Evolutionary conservation across 2,329 filamentous ascomycete species (phyloP), one percentile per base, ranked within the genome.

Genomic region (Akanthomyces dipterigenus): DNA sequence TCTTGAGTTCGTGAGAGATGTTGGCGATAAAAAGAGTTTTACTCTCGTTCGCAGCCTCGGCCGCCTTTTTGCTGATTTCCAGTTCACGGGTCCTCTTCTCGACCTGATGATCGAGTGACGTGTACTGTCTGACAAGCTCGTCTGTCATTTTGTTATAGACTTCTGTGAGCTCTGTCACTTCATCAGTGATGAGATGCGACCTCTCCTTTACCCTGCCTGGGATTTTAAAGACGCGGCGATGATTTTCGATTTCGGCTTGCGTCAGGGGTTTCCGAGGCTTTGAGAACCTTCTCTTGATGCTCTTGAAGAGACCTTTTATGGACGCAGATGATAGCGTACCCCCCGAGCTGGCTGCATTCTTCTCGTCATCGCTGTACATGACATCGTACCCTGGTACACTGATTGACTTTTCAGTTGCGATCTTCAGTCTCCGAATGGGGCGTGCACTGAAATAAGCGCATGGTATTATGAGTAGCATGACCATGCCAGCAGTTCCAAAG

Each of bases 1-100:
- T 99, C 71, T 96, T 96, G 40, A 99, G 80, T 73, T 98, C 85
- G 67, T 88, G 85, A 1, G 86, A 88, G 55, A 98, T 96, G 68
- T 98, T 98, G 20, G 95, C 95, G 65, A 99, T 96, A 76, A 98
- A 98, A 9, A 98, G 80, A 0, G 95, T 98, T 77, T 99, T 99
- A 80, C 91, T 96, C 75, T 96, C 90, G 68, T 96, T 97, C 3
- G 93, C 93, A n/a, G 90, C 89, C 73, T 96, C 93, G 1, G 93
- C 93, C 1, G 91, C 91, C 75, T 91, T 91, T 72, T 96, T 96
- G 77, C 89, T 96, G 64, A 91, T 85, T 70, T 96, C 91, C 0
- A 97, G 79, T 73, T 97, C 90, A 40, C 84, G 84, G 0, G 93
- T 97, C 60, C 93, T 82, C 71, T 93, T 87, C 7, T 85, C 85